Percentiles rank a stretch among this genome's conserved stretches.
Conservation (phyloP, 108 stramenopile genomes). For the Nitzschia putrida region DNA sequence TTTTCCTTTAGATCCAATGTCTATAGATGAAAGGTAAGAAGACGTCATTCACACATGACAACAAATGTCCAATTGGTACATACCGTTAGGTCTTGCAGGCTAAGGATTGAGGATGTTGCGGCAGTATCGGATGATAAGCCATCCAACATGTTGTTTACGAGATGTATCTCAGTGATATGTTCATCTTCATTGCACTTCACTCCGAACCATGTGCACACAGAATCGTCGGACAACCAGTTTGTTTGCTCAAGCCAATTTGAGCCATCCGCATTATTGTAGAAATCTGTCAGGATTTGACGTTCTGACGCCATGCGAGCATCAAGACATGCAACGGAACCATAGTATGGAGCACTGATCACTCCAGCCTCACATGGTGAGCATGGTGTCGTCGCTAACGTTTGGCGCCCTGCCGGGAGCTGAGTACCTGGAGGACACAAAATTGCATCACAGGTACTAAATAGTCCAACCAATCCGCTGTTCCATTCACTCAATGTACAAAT, state of each 20-base stretch:
- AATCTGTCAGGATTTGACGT: constrained; percentile 48
- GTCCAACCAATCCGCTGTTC: constrained; percentile 43
- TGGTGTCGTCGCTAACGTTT: constrained; percentile 31
- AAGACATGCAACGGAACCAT: constrained; percentile 41
- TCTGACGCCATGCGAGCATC: constrained; percentile 28
- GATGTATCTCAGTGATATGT: constrained; percentile 49
- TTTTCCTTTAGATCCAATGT: constrained; percentile 27
- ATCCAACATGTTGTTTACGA: constrained; percentile 50
- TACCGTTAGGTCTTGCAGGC: constrained; percentile 20
- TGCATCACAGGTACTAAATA: constrained; percentile 51
- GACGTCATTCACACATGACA: background rate
- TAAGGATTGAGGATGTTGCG: constrained; percentile 6
- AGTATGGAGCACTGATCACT: constrained; percentile 38
- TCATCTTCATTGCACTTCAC: constrained; percentile 55
- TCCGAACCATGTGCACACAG: constrained; percentile 63
- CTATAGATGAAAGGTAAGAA: constrained; percentile 1
- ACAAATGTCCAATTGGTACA: background rate
- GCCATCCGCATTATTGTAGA: constrained; percentile 58
- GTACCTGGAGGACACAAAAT: constrained; percentile 72
- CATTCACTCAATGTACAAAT: constrained; percentile 59
- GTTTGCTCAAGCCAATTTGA: constrained; percentile 42
- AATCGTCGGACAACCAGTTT: constrained; percentile 24
- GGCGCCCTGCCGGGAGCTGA: constrained; percentile 48
- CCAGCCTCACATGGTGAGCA: constrained; percentile 51
- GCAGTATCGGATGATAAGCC: background rate